A percentile compares a stretch with the other conserved stretches of the same genome.
Conservation (phyloP, 2,329 filamentous ascomycete species). For the Piedraia hortae region DNA sequence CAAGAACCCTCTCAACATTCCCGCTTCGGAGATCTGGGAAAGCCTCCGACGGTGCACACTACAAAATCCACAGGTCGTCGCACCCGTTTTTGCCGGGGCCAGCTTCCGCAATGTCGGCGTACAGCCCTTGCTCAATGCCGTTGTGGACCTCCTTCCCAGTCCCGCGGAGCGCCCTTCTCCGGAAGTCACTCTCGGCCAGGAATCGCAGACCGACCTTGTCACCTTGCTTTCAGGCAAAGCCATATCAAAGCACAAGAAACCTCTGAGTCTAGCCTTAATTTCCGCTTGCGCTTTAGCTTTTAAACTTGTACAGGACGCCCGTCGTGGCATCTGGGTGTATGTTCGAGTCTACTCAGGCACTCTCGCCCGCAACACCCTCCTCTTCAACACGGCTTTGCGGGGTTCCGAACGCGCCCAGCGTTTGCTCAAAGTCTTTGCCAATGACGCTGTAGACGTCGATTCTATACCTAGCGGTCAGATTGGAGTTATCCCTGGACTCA, state of each 20-base stretch:
- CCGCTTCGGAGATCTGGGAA: constrained; percentile 36
- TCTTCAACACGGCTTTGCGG: constrained; percentile 71
- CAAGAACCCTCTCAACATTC: constrained; percentile 41
- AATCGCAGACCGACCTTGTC: constrained; percentile 24
- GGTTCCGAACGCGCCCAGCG: constrained; percentile 55
- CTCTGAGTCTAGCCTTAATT: constrained; percentile 29
- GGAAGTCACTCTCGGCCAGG: constrained; percentile 37
- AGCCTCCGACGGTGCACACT: constrained; percentile 48
- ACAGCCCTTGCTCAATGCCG: constrained; percentile 66
- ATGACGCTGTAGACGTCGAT: constrained; percentile 59
- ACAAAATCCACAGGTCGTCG: constrained; percentile 38
- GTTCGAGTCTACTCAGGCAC: constrained; percentile 74
- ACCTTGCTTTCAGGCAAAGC: constrained; percentile 16
- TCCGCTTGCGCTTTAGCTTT: constrained; percentile 46
- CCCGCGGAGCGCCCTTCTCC: constrained; percentile 57
- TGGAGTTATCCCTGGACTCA: constrained; percentile 72
- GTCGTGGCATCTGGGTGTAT: constrained; percentile 68
- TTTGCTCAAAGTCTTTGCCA: constrained; percentile 70
- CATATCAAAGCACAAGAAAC: constrained; percentile 15
- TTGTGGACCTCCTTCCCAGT: constrained; percentile 64
- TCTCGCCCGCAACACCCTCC: constrained; percentile 40
- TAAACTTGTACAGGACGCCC: constrained; percentile 77
- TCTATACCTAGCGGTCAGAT: constrained; percentile 69
- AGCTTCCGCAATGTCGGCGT: constrained; percentile 89
- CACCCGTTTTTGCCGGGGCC: constrained; percentile 72